Base-by-base conservation (phyloP, 1,284 basidiomycete genomes). In the Takashimella tepidaria region DNA sequence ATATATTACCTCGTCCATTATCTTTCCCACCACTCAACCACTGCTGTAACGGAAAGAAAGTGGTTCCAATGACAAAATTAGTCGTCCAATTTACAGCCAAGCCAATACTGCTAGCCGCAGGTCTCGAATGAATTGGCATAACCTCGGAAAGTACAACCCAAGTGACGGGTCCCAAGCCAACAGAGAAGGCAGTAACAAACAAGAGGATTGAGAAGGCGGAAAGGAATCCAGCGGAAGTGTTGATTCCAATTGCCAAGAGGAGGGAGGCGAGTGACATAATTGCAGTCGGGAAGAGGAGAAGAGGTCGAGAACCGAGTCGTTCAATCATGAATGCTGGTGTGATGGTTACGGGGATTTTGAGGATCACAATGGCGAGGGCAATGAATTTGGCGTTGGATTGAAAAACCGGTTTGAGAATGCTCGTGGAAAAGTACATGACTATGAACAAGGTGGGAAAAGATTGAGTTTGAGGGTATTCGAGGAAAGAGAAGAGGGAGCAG, bases 301-400 rank as follows among this genome's bases (percentile, higher is more conserved):
- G 60, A 0, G 56, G 58, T 13, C 55, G 48, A 3, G 64, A 57
- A 3, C 66, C 66, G 10, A 65, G 19, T 10, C 63, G 62, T 64
- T 73, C 66, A 55, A 79, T 72, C 24, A 79, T 60, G 53, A 73
- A 72, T 4, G 77, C 74, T 5, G 78, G 76, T 5, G 76, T 59
- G 44, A 75, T 70, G 0, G 78, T 79, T 54, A 77, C 67, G 16
- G 75, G 60, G 24, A 76, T 62, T 58, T 79, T 79, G 56, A 68
- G 59, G 5, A 67, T 41, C 23, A 73, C 64, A 52, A 76, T 63
- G 50, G 62, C 58, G 2, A 76, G 60, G 8, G 74, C 69, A 31
- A 76, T 59, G 16, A 67, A 50, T 19, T 65, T 61, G 1, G 73
- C 70, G 53, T 66, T 65, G 6, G 56, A 55, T 8, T 65, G 60